phyloP scores from a whole-genome alignment of 140 eudicot genomes.

The Cichorium intybus region DNA sequence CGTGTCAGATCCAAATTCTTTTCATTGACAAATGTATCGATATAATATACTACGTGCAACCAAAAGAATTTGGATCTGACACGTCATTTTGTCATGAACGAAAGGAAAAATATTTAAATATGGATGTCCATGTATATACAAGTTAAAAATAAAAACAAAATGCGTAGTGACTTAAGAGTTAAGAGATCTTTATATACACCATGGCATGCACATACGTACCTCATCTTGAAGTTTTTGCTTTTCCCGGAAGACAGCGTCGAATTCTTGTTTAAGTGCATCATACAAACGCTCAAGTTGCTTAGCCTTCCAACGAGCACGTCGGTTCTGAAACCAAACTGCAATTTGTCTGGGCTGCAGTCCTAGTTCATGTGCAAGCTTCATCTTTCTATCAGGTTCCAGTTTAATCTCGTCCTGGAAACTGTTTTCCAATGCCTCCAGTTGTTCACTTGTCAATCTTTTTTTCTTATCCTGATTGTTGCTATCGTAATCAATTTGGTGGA shows the following conservation, averaged over 20 bases:
- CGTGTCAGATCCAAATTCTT: background rate
- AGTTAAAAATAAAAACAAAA: too few relatives aligned
- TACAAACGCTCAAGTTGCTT: constrained; percentile 91
- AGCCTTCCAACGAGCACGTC: constrained; percentile 91
- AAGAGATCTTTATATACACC: background rate
- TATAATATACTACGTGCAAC: too few relatives aligned
- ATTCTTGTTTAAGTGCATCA: constrained; percentile 62
- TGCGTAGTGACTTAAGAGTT: background rate
- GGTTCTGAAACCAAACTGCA: constrained; percentile 91
- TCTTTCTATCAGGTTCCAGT: constrained; percentile 83
- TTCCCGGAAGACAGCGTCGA: constrained; percentile 64
- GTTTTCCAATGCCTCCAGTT: constrained; percentile 68
- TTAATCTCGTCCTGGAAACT: constrained; percentile 82
- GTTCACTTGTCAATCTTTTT: constrained; percentile 67
- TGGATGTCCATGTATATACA: background rate
- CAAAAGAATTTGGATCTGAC: background rate
- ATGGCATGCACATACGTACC: constrained; percentile 35
- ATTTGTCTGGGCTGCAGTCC: constrained; percentile 88
- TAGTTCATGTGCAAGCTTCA: constrained; percentile 78
- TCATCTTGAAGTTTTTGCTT: constrained; percentile 77
- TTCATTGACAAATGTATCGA: too few relatives aligned
- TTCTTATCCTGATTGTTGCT: constrained; percentile 43
- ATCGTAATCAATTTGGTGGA: constrained; percentile 28
- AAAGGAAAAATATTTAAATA: too few relatives aligned
- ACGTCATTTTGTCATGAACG: background rate